These are phyloP conservation scores for Dryadomyces sulphureus DNA, from an alignment of 2,329 filamentous ascomycete species.

Conservation along the genomic window DNA sequence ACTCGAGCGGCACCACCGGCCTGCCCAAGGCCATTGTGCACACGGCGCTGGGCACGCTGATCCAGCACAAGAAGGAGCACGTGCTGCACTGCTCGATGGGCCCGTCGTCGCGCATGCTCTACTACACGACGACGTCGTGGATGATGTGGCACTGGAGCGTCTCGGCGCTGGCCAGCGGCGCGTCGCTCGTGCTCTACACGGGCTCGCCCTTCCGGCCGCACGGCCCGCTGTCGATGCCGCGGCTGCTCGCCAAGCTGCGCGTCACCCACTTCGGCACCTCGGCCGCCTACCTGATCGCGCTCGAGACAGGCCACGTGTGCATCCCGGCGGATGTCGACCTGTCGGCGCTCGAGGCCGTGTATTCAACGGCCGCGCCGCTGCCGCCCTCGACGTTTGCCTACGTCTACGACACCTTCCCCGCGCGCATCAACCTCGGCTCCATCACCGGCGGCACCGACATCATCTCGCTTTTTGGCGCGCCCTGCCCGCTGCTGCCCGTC, in stretches of 20 bases:
- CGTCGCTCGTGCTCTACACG: slow-evolving; percentile 77
- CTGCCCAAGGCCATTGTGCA: slow-evolving; percentile 90
- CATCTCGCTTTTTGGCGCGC: slow-evolving; percentile 82
- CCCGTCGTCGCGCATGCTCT: slow-evolving; percentile 62
- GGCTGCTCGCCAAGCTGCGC: slow-evolving; percentile 60
- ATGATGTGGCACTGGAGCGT: slow-evolving; percentile 99
- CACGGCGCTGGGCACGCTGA: slow-evolving; percentile 72
- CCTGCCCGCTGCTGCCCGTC: slow-evolving; percentile 62
- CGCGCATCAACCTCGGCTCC: slow-evolving; percentile 69
- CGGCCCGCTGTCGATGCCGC: slow-evolving; percentile 68
- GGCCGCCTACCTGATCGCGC: slow-evolving; percentile 79
- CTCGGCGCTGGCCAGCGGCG: slow-evolving; percentile 67
- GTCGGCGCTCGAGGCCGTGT: slow-evolving; percentile 62
- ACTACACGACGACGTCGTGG: slow-evolving; percentile 81
- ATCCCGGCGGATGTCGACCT: slow-evolving; percentile 42
- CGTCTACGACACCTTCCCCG: slow-evolving; percentile 70
- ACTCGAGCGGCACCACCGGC: slow-evolving; percentile 79
- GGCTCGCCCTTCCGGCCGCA: slow-evolving; percentile 78
- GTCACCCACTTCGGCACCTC: slow-evolving; percentile 94
- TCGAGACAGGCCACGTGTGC: slow-evolving; percentile 62
- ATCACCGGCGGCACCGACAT: slow-evolving; percentile 97
- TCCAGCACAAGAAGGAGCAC: slow-evolving; percentile 97
- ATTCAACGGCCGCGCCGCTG: slow-evolving; percentile 84
- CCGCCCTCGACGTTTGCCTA: slow-evolving; percentile 88
- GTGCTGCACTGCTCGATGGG: slow-evolving; percentile 71